Percentiles rank a stretch among this genome's conserved stretches.
Conservation (phyloP, 139 green algal genomes). For the Eudorina sp. region DNA sequence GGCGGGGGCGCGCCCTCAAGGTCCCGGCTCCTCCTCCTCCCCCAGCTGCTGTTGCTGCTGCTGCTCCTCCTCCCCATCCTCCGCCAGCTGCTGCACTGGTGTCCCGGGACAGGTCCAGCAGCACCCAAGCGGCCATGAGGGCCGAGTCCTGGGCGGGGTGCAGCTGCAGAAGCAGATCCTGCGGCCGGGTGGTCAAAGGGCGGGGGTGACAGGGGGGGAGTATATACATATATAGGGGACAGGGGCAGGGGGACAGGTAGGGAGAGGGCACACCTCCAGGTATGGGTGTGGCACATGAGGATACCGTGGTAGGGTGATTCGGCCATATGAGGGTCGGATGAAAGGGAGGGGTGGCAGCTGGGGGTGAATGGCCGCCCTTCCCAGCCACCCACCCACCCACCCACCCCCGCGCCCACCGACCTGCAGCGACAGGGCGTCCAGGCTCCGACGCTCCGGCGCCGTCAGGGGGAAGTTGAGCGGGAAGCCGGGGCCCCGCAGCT, state of each 20-base stretch:
- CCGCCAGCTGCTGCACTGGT: too few species aligned
- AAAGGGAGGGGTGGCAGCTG: background rate
- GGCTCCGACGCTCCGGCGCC: background rate
- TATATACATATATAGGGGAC: background rate
- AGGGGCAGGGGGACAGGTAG: background rate
- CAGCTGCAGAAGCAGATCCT: constrained; percentile 40
- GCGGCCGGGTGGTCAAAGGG: background rate
- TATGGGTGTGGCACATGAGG: too few species aligned
- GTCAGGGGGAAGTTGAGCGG: constrained; percentile 39
- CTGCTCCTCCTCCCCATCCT: too few species aligned
- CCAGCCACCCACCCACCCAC: background rate
- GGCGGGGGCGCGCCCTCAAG: background rate
- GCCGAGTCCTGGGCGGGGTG: constrained; percentile 16
- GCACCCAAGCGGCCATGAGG: background rate
- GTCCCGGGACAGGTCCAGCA: constrained; percentile 16
- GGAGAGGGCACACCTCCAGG: too few species aligned
- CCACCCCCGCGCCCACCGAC: background rate
- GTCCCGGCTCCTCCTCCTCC: too few species aligned
- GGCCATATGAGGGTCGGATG: background rate
- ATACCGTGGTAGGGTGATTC: too few species aligned
- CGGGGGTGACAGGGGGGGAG: background rate
- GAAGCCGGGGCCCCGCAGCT: constrained; percentile 44
- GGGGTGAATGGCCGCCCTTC: background rate
- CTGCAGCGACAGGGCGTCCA: constrained; percentile 33
- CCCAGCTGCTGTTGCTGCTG: too few species aligned